Evolutionary conservation across 768 basidiomycete species (phyloP), one percentile per base, ranked within the genome.

Genomic region (Boletus sp.): DNA sequence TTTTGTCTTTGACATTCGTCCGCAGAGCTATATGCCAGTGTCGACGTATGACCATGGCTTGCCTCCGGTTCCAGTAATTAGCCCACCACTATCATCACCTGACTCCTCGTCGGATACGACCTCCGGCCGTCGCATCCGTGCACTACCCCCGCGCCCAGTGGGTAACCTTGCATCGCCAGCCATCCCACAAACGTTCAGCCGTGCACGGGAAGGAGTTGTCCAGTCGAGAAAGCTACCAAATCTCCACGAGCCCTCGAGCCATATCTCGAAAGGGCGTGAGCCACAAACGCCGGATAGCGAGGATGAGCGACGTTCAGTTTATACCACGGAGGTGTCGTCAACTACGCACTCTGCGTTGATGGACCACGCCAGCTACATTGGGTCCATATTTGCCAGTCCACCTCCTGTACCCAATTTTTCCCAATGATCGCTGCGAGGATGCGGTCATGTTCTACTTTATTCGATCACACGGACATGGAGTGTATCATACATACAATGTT

Each of bases 131-230:
- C 60, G 60, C 12, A 28, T 73, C 46, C 68, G 71, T 20, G 66
- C 70, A n/a, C 61, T 73, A 33, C 72, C 72, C 30, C 68, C 68
- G 7, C 71, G 66, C 32, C 71, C 72, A 1, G 54, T 36, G 18
- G 39, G 12, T 40, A 48, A 35, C 35, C 7, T 18, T 18, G 41
- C 35, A 14, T 35, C 50, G 8, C 48, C 47, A 14, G 20, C 11
- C n/a, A 30, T 47, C n/a, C 20, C 41, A 30, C 48, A 41, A 15
- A 44, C 50, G 11, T 9, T 47, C 14, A 44, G 24, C 15, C 42
- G 28, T 5, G 17, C 39, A 1, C 45, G n/a, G 28, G 53, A 55
- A 20, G 40, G 33, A 9, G 20, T 32, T 32, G 44, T 17, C 20
- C 33, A 5, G 20, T 47, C 47, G 3, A 40, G 17, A 47, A 29